These are phyloP conservation scores for Cokeromyces recurvatus DNA, from an alignment of 371 early-diverging fungal species.

Conservation along the genomic window DNA sequence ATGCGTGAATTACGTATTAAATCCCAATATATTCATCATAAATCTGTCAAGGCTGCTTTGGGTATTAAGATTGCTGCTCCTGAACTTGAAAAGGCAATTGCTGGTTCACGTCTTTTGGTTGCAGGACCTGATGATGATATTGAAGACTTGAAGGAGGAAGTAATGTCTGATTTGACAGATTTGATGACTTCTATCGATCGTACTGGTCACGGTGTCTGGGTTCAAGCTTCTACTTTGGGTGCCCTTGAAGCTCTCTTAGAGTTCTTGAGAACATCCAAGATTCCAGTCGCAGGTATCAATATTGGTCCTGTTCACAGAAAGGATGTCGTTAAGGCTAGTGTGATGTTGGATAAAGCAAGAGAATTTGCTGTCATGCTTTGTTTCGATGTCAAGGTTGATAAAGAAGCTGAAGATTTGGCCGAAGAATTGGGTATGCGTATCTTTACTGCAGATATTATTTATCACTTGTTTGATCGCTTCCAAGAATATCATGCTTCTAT, in stretches of 20 bases:
- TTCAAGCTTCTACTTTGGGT: slow-evolving; percentile 99
- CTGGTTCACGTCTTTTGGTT: slow-evolving; percentile 96
- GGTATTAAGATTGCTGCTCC: slow-evolving; percentile 98
- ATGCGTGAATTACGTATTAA: slow-evolving; percentile 98
- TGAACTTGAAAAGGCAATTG: slow-evolving; percentile 97
- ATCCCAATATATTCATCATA: slow-evolving; percentile 95
- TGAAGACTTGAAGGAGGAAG: slow-evolving; percentile 90
- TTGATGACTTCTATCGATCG: slow-evolving; percentile 82
- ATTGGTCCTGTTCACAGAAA: slow-evolving; percentile 99
- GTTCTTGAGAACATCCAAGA: slow-evolving; percentile 91
- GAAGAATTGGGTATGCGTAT: slow-evolving; percentile 91
- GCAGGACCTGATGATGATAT: slow-evolving; percentile 96
- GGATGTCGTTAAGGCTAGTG: slow-evolving; percentile 92
- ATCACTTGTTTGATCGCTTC: slow-evolving; percentile 98
- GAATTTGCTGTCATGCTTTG: slow-evolving; percentile 96
- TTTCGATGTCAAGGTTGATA: slow-evolving; percentile 98
- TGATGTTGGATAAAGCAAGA: slow-evolving; percentile 90
- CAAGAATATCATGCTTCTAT: slow-evolving; percentile 77
- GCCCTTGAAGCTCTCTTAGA: slow-evolving; percentile 98
- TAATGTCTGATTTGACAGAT: slow-evolving; percentile 84
- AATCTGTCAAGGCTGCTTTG: slow-evolving; percentile 95
- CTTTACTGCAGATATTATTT: slow-evolving; percentile 99
- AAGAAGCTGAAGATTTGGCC: slow-evolving; percentile 94
- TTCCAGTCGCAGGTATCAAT: slow-evolving; percentile 97
- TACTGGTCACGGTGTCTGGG: slow-evolving; percentile 95